Conservation (phyloP, 2,329 filamentous ascomycete genomes). For the Colletotrichum navitas region DNA sequence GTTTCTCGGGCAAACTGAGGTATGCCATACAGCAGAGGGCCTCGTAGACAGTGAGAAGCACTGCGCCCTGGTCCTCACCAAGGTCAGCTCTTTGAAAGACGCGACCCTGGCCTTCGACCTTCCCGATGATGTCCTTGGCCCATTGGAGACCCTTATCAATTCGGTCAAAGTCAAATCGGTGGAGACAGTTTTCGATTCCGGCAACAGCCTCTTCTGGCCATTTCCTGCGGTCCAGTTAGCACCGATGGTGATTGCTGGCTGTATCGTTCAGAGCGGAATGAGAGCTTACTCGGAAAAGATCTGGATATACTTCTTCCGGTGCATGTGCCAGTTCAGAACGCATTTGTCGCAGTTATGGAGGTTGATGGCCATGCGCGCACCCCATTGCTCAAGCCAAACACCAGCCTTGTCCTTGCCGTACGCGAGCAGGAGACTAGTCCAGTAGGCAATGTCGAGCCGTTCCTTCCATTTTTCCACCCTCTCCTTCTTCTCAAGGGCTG, state of each 20-base stretch:
- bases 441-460: slow-evolving; percentile 73
- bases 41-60: slow-evolving; percentile 88
- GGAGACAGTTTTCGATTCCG: slow-evolving; percentile 68
- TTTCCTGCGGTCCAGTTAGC: slow-evolving; percentile 50
- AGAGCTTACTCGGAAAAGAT: slow-evolving; percentile 69
- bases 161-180: slow-evolving; percentile 71
- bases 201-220: slow-evolving; percentile 65
- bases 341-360: slow-evolving; percentile 77
- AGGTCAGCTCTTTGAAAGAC: slow-evolving; percentile 62
- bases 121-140: slow-evolving; percentile 67
- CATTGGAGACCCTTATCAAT: slow-evolving; percentile 71
- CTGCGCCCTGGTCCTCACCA: slow-evolving; percentile 63
- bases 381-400: slow-evolving; percentile 71
- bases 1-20: slow-evolving; percentile 67
- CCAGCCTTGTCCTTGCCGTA: slow-evolving; percentile 72
- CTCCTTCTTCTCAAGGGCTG: slow-evolving; percentile 62
- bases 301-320: slow-evolving; percentile 72
- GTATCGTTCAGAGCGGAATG: not conserved
- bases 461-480: slow-evolving; percentile 67
- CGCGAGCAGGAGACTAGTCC: slow-evolving; percentile 77
- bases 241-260: not conserved
- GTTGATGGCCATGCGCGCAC: slow-evolving; percentile 66
- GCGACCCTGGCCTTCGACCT: slow-evolving; percentile 61
- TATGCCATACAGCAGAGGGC: slow-evolving; percentile 87
- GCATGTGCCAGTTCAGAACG: slow-evolving; percentile 80